Conservation (phyloP, 1,139 yeast species). For the Saccharomycopsis hybrid region DNA sequence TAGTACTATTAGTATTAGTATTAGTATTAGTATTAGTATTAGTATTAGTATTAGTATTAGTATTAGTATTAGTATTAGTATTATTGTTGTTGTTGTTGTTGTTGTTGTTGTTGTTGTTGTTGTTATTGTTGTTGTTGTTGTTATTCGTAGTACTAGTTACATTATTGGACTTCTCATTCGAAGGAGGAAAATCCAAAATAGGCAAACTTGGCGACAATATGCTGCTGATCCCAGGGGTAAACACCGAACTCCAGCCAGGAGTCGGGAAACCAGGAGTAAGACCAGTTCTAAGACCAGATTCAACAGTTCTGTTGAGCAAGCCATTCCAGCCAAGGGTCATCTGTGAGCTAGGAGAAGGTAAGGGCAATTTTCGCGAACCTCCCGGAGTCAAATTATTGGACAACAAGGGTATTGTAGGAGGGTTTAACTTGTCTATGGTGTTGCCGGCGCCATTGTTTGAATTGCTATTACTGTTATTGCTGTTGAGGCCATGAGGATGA, state of each 20-base stretch:
- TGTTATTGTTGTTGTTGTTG: too few relatives aligned
- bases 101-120: conserved; percentile 11
- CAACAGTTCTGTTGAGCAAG: conserved; percentile 49
- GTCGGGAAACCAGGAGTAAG: conserved; percentile 43
- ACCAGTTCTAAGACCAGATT: conserved; percentile 59
- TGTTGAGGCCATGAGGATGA: conserved; percentile 23
- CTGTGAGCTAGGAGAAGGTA: conserved; percentile 31
- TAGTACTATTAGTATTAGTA: too few relatives aligned
- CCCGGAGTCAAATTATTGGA: conserved; percentile 58
- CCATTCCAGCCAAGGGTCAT: conserved; percentile 24
- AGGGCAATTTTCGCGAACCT: conserved; percentile 51
- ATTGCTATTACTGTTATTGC: conserved; percentile 19
- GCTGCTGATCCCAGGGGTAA: conserved; percentile 2
- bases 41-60: too few relatives aligned
- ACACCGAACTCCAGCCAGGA: background rate
- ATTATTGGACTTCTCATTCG: background rate
- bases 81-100: too few relatives aligned
- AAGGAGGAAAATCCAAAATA: background rate
- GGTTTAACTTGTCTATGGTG: conserved; percentile 12
- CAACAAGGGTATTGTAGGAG: conserved; percentile 29
- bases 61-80: too few relatives aligned
- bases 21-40: too few relatives aligned
- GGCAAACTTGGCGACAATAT: conserved; percentile 4
- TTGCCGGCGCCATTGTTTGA: background rate
- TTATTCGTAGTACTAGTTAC: conserved; percentile 1